phyloP scores from a whole-genome alignment of 1,284 basidiomycete genomes.

The Sporisorium reilianum region DNA sequence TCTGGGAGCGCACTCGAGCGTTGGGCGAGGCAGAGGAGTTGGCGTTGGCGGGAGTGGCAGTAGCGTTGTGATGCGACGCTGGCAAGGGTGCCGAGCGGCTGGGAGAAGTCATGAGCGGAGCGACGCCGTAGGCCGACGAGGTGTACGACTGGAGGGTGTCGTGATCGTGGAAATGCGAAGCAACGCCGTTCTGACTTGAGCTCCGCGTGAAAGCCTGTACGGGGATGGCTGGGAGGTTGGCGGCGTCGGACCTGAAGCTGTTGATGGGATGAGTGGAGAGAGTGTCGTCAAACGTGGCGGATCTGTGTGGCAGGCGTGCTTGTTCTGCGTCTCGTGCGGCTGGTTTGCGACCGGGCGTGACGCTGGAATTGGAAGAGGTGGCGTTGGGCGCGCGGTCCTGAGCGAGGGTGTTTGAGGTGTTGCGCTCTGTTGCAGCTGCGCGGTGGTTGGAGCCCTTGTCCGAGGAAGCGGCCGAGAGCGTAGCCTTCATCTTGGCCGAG shows the following conservation, averaged over 20 bases:
- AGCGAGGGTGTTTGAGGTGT: background rate
- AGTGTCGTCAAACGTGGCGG: slow-evolving; percentile 12
- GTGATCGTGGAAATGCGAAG: slow-evolving; percentile 1
- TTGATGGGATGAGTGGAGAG: slow-evolving; percentile 18
- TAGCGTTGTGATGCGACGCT: slow-evolving; percentile 6
- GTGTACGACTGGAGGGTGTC: slow-evolving; percentile 3
- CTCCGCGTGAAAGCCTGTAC: slow-evolving; percentile 22
- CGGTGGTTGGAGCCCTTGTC: slow-evolving; percentile 28
- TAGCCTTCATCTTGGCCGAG: slow-evolving; percentile 46
- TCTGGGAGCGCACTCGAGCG: slow-evolving; percentile 39
- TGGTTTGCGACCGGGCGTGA: slow-evolving; percentile 12
- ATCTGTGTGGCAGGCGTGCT: slow-evolving; percentile 8
- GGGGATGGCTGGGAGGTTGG: slow-evolving; percentile 32
- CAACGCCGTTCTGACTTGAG: slow-evolving; percentile 3
- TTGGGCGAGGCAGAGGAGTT: slow-evolving; percentile 31
- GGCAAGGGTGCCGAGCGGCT: slow-evolving; percentile 33
- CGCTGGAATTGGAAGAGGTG: too few species aligned
- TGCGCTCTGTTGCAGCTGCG: slow-evolving; percentile 5
- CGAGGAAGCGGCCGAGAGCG: slow-evolving; percentile 41
- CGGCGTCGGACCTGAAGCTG: slow-evolving; percentile 15
- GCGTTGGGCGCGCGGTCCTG: slow-evolving; percentile 5
- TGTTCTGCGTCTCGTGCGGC: slow-evolving; percentile 7
- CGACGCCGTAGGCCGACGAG: slow-evolving; percentile 2
- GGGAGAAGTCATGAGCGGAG: slow-evolving; percentile 34
- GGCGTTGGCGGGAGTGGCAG: slow-evolving; percentile 2